phyloP scores from a whole-genome alignment of 2,329 filamentous ascomycete species.

The Metarhizium album region DNA sequence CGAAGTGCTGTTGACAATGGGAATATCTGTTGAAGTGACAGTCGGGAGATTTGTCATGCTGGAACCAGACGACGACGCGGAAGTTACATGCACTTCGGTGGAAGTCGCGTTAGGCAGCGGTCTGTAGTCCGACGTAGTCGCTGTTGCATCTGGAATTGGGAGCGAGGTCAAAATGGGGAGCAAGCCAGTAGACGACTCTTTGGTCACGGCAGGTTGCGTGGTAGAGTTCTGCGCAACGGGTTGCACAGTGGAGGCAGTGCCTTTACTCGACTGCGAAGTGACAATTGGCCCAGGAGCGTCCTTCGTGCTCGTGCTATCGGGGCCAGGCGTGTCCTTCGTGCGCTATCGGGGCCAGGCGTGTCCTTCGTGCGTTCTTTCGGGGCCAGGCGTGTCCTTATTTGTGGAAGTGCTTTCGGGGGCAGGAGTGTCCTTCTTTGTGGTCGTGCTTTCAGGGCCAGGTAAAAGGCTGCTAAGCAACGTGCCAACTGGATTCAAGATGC shows the following conservation, averaged over 20 bases:
- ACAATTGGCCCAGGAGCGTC: no score
- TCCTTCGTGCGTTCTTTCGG: no score
- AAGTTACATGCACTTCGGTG: slow-evolving; percentile 8
- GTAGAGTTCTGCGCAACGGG: not conserved
- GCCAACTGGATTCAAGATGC: slow-evolving; percentile 15
- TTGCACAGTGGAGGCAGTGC: not conserved
- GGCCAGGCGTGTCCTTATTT: no score
- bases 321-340: no score
- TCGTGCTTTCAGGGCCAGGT: slow-evolving; percentile 6
- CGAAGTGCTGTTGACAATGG: slow-evolving; percentile 5
- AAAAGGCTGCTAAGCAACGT: slow-evolving; percentile 12
- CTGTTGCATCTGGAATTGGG: not conserved
- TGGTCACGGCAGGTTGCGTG: not conserved
- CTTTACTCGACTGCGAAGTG: not conserved
- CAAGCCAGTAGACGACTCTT: not conserved
- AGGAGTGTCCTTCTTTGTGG: no score
- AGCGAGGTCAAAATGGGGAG: not conserved
- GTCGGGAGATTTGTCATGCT: slow-evolving; percentile 2
- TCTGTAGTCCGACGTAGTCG: not conserved
- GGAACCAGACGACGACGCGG: slow-evolving; percentile 3
- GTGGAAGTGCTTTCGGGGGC: no score
- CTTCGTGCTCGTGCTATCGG: no score
- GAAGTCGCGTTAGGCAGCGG: slow-evolving; percentile 6
- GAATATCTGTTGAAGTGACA: slow-evolving; percentile 3
- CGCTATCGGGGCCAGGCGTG: no score